These are phyloP conservation scores for Cryptococcus jaspeensis DNA, from an alignment of 1,284 basidiomycete genomes.

Conservation along the genomic window DNA sequence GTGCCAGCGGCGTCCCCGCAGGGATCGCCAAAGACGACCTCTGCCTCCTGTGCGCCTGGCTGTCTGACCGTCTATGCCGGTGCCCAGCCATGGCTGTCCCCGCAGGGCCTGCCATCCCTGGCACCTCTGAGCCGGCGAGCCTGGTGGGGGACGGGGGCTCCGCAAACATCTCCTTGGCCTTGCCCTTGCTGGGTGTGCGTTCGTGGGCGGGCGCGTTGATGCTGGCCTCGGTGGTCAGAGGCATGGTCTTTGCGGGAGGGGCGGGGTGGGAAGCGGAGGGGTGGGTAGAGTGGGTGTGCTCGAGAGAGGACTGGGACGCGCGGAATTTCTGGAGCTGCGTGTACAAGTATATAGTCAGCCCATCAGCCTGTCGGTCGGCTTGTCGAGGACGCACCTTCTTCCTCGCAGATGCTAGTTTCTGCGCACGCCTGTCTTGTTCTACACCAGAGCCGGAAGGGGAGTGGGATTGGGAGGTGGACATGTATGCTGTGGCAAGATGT, in stretches of 20 bases:
- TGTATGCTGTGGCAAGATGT: background rate
- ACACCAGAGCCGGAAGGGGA: background rate
- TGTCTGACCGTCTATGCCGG: conserved; percentile 15
- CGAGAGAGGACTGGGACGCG: conserved; percentile 30
- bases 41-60: conserved; percentile 19
- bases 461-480: background rate
- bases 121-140: no score
- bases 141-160: background rate
- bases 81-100: conserved; percentile 5
- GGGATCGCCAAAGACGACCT: conserved; percentile 15
- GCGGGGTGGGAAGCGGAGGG: conserved; percentile 15
- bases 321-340: conserved; percentile 43
- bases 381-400: conserved; percentile 35
- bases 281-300: conserved; percentile 10
- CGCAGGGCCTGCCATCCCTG: background rate
- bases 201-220: conserved; percentile 14
- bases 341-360: background rate
- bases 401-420: conserved; percentile 36
- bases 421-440: conserved; percentile 26
- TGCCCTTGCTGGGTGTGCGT: conserved; percentile 11
- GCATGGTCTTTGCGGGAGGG: conserved; percentile 9
- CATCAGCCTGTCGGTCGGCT: background rate
- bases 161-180: conserved; percentile 11
- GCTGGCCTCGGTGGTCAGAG: conserved; percentile 23
- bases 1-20: conserved; percentile 1